Evolutionary conservation across 2,329 filamentous ascomycete genomes (phyloP), one percentile per base, ranked within the genome.

Genomic region (Ceratocystis albifundus): DNA sequence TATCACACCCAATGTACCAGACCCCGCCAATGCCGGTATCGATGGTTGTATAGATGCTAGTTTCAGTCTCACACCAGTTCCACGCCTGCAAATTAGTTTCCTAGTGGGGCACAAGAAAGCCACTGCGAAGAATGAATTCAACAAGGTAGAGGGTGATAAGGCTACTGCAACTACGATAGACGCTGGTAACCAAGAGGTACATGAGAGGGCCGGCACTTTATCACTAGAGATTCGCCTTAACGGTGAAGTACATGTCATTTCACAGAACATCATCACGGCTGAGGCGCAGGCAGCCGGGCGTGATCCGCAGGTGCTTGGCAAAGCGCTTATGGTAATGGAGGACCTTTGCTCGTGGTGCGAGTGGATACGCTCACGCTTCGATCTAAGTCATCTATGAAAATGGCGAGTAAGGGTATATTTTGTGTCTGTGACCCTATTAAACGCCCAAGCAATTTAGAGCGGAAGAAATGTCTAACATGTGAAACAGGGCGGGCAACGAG

Each of bases 141-240:
- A 41, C 36, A 41, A 41, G 12, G 36, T 41, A 41, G 36, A 41
- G 36, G 10, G 15, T 41, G 36, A 41, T 12, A 15, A 12, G 10
- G 36, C 36, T 41, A 41, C 12, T 41, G 36, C 12, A 41, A 41
- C 36, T 15, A 41, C 36, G 36, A 15, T 12, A 41, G 36, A 15
- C 36, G 36, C 36, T 10, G 36, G 36, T 41, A 12, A 12, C 36
- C 36, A 45, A 8, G 17, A 30, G 7, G 10, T 30, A 5, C 20
- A 22, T 22, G 50, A 46, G 41, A 57, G 50, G 28, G 41, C 64
- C 41, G 65, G 62, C 4, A 80, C 80, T 67, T 75, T 88, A 28
- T 79, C 79, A 30, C 71, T 88, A 12, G 82, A 84, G 70, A 80
- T 89, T 20, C 77, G 81, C 22, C 77, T 80, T 45, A 84, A 86